These are phyloP conservation scores for Fusarium robinianum DNA, from an alignment of 2,329 filamentous ascomycete genomes.

Conservation along the genomic window DNA sequence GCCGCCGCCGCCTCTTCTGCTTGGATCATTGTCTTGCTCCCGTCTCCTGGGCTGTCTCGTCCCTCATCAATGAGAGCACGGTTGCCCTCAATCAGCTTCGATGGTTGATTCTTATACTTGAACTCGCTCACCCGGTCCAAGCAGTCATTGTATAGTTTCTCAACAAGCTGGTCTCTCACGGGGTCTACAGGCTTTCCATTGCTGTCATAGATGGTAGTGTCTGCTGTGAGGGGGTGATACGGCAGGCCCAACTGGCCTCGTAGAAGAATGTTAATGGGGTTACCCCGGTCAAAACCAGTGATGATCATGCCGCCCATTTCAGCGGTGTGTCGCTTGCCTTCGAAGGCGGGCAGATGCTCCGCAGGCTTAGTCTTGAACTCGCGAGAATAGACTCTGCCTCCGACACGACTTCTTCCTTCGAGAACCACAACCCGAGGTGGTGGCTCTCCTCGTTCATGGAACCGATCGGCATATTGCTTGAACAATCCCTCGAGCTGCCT, in stretches of 20 bases:
- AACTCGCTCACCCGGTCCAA: conserved; percentile 89
- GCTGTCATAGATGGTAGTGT: conserved; percentile 87
- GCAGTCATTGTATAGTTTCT: conserved; percentile 93
- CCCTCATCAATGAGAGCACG: conserved; percentile 80
- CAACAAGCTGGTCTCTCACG: conserved; percentile 77
- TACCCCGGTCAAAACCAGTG: conserved; percentile 93
- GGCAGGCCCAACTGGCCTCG: conserved; percentile 86
- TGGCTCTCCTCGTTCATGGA: conserved; percentile 66
- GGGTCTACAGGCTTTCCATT: conserved; percentile 79
- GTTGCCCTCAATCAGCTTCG: conserved; percentile 79
- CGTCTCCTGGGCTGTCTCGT: conserved; percentile 73
- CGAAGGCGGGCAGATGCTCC: conserved; percentile 55
- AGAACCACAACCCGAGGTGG: conserved; percentile 77
- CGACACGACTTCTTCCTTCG: conserved; percentile 85
- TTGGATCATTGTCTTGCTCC: conserved; percentile 69
- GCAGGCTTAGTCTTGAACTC: conserved; percentile 63
- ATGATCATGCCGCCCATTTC: conserved; percentile 99
- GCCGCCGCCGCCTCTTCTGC: conserved; percentile 72
- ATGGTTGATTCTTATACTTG: conserved; percentile 74
- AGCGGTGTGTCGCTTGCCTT: conserved; percentile 72
- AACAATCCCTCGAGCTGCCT: conserved; percentile 89
- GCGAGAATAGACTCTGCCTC: conserved; percentile 90
- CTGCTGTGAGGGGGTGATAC: conserved; percentile 79
- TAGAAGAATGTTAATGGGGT: conserved; percentile 88
- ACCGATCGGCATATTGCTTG: conserved; percentile 73